These are phyloP conservation scores for Waltergamsia citrina DNA, from an alignment of 2,329 filamentous ascomycete species.

Conservation along the genomic window DNA sequence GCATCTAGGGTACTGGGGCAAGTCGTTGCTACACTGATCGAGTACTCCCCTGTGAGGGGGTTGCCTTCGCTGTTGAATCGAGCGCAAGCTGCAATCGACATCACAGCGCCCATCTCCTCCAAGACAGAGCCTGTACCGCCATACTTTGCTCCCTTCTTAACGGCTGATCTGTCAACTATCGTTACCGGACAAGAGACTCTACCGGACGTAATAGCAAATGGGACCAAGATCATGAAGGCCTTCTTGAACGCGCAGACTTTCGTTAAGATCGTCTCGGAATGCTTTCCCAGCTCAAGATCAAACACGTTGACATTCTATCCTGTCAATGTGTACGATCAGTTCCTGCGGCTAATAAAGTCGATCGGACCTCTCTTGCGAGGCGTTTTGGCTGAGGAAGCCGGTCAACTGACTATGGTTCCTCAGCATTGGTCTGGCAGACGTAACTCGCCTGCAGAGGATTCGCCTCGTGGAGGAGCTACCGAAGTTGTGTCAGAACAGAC, in stretches of 20 bases:
- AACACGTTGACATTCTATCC: conserved; percentile 57
- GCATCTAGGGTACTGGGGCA: conserved; percentile 63
- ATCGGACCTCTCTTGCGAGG: conserved; percentile 71
- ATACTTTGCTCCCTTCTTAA: conserved; percentile 63
- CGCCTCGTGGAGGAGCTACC: background rate
- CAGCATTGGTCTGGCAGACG: conserved; percentile 43
- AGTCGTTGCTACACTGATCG: conserved; percentile 69
- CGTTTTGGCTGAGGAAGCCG: conserved; percentile 77
- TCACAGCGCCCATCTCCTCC: conserved; percentile 54
- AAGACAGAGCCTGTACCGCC: conserved; percentile 39
- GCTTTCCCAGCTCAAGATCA: conserved; percentile 60
- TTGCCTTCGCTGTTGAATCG: conserved; percentile 74
- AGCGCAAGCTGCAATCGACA: conserved; percentile 58
- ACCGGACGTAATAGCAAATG: conserved; percentile 42
- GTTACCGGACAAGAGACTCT: conserved; percentile 21
- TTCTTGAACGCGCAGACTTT: conserved; percentile 70
- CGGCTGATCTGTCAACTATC: conserved; percentile 24
- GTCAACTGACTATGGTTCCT: conserved; percentile 65
- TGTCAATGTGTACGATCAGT: conserved; percentile 80
- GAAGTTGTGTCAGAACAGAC: background rate
- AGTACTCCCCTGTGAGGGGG: conserved; percentile 70
- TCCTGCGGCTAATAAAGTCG: conserved; percentile 61
- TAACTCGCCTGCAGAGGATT: background rate
- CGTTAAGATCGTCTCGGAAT: conserved; percentile 63
- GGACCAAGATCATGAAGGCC: conserved; percentile 71